These are phyloP conservation scores for Coemansia sp. DNA, from an alignment of 192 early-diverging fungal species.

Conservation along the genomic window DNA sequence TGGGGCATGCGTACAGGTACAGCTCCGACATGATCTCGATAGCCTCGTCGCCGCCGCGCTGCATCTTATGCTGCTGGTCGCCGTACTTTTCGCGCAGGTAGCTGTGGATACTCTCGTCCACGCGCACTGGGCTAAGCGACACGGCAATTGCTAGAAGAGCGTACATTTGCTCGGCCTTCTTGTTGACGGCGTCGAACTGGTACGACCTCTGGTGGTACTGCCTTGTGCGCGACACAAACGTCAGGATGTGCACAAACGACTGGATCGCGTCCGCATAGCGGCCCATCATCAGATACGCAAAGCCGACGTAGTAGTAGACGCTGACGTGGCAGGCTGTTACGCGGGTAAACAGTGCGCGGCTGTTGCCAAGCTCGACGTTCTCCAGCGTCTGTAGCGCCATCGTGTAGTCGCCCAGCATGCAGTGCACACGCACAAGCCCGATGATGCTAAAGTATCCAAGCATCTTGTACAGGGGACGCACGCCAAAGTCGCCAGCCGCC, in stretches of 20 bases:
- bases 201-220: constrained; percentile 92
- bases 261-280: constrained; percentile 94
- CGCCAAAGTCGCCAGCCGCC: constrained; percentile 87
- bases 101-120: constrained; percentile 92
- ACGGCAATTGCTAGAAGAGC: constrained; percentile 88
- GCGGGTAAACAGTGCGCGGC: constrained; percentile 85
- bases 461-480: constrained; percentile 91
- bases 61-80: constrained; percentile 85
- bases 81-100: constrained; percentile 88
- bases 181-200: constrained; percentile 87
- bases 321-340: constrained; percentile 98
- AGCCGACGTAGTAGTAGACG: constrained; percentile 96
- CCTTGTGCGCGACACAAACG: constrained; percentile 87
- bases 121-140: constrained; percentile 84
- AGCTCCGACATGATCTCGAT: constrained; percentile 83
- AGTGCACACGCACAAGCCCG: constrained; percentile 91
- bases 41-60: constrained; percentile 83
- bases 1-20: constrained; percentile 88
- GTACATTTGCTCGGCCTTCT: constrained; percentile 96
- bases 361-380: constrained; percentile 91
- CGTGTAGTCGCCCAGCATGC: constrained; percentile 93
- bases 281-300: constrained; percentile 98
- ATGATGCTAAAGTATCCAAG: constrained; percentile 95
- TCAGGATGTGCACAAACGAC: constrained; percentile 85
- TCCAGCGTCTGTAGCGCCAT: constrained; percentile 95